These are phyloP conservation scores for Verticillium klebahnii DNA, from an alignment of 2,329 filamentous ascomycete species.

Conservation along the genomic window DNA sequence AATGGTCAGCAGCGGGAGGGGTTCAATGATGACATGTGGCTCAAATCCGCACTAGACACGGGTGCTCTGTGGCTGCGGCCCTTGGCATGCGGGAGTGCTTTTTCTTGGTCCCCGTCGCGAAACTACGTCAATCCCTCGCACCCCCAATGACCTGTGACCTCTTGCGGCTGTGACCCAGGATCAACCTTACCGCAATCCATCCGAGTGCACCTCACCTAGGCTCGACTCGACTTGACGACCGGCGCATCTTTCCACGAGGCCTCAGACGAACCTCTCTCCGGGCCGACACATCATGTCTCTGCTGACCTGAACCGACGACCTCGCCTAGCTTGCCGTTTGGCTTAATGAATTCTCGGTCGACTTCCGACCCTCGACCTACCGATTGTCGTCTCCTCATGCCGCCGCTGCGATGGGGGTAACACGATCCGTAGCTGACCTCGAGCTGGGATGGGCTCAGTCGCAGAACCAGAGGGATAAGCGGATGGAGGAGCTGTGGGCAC, in stretches of 20 bases:
- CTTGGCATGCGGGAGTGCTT: conserved; percentile 4
- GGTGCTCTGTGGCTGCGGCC: neutral
- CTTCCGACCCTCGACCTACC: conserved; percentile 19
- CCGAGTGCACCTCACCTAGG: neutral
- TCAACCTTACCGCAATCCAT: neutral
- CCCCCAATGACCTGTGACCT: neutral
- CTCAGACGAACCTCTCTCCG: neutral
- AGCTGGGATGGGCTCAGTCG: conserved; percentile 69
- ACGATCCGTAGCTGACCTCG: conserved; percentile 46
- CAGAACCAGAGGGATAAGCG: conserved; percentile 75
- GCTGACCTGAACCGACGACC: neutral
- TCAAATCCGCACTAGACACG: neutral
- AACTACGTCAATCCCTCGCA: conserved; percentile 4
- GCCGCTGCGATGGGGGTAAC: conserved; percentile 35
- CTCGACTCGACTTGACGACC: conserved; percentile 1
- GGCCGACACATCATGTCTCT: neutral
- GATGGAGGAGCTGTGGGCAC: conserved; percentile 78
- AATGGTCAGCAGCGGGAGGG: neutral
- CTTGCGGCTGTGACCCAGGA: neutral
- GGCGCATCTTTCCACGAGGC: neutral
- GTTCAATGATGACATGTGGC: neutral
- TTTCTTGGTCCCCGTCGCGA: conserved; percentile 1
- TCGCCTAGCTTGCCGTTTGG: neutral
- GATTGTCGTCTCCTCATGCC: conserved; percentile 7
- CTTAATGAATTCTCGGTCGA: conserved; percentile 19